These are phyloP conservation scores for Solanum neorickii DNA, from an alignment of 257 asterid species.

Conservation along the genomic window DNA sequence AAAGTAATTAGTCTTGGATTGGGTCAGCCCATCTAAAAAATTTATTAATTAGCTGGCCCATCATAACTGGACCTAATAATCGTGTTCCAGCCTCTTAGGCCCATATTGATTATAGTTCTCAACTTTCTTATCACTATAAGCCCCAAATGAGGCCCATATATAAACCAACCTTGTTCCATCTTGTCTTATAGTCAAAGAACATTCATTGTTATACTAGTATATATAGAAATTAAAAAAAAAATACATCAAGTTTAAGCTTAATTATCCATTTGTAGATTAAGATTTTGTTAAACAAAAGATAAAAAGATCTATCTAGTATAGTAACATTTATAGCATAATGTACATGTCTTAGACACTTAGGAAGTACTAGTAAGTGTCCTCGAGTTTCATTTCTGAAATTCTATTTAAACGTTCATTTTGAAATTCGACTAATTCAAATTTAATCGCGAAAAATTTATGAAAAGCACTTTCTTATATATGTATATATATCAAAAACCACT, in stretches of 20 bases:
- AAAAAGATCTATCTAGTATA: background rate
- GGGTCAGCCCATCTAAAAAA: background rate
- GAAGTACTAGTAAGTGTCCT: background rate
- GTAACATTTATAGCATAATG: background rate
- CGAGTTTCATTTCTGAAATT: background rate
- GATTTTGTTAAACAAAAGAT: background rate
- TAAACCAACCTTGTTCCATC: background rate
- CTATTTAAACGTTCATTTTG: background rate
- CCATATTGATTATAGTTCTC: background rate
- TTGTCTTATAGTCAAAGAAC: background rate
- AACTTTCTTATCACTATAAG: background rate
- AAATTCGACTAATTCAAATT: fast-evolving
- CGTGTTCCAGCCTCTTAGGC: background rate
- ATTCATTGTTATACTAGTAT: background rate
- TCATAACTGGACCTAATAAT: background rate
- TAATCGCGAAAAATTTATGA: fast-evolving
- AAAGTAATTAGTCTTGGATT: background rate
- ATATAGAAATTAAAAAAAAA: background rate
- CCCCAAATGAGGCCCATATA: background rate
- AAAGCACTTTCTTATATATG: background rate
- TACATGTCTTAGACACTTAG: background rate
- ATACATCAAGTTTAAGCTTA: background rate
- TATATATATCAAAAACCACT: background rate
- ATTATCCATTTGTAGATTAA: background rate
- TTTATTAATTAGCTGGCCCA: background rate